Evolutionary conservation across 78 protist genomes (phyloP).

Genomic region (Dictyostelium capitatum): DNA sequence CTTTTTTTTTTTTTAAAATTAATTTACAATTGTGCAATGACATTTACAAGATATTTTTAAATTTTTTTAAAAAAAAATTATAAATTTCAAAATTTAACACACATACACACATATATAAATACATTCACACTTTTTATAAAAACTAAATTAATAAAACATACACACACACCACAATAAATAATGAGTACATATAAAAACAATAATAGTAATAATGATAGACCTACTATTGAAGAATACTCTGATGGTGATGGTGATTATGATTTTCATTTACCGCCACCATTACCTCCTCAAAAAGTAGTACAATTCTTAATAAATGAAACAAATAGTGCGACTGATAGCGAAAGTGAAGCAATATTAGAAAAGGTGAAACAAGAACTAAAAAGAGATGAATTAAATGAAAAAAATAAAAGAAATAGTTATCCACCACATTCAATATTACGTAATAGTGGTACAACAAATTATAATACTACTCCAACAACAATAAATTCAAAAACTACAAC

Average conservation of each 20-base stretch:
- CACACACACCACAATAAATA: no score
- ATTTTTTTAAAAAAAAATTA: no score
- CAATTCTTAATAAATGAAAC: neutral
- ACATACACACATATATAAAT: no score
- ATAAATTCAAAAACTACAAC: no score
- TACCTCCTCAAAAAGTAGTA: constrained; percentile 11
- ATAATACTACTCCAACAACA: no score
- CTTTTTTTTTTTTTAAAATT: no score
- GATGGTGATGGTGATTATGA: neutral
- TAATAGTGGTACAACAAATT: neutral
- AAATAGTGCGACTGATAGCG: neutral
- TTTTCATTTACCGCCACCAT: neutral
- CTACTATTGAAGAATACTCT: neutral
- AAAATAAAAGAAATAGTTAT: neutral
- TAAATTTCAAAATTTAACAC: no score
- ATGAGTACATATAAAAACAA: neutral
- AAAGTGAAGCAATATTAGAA: neutral
- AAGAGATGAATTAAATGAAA: neutral
- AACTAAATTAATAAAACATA: no score
- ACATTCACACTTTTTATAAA: no score
- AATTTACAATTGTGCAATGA: no score
- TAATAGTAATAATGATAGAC: neutral
- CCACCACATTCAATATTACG: constrained; percentile 8
- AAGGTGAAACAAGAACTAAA: constrained; percentile 3
- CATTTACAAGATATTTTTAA: no score